Percentiles rank a stretch among this genome's conserved stretches.
Conservation (phyloP, 1,284 basidiomycete species). For the Termitomyces sp. region DNA sequence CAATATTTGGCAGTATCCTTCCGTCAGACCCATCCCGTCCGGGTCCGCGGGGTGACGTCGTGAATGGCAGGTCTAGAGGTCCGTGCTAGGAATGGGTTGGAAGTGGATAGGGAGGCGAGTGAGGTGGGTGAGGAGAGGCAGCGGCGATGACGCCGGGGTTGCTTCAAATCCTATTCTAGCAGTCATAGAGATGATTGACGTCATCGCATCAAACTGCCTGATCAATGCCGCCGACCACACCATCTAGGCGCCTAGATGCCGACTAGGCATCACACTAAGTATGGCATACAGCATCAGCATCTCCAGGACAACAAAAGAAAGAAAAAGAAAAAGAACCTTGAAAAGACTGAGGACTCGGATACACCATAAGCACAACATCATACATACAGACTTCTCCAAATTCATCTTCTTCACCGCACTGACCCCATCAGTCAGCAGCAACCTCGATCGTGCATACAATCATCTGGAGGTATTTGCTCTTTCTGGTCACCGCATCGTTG, state of each 20-base stretch:
- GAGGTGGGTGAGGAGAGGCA: not conserved
- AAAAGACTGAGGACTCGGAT: too few species aligned
- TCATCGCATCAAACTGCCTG: conserved; percentile 89
- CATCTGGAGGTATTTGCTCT: conserved; percentile 91
- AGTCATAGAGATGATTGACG: conserved; percentile 98
- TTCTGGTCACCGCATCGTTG: conserved; percentile 89
- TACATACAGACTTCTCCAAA: conserved; percentile 89
- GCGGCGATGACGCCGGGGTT: conserved; percentile 30
- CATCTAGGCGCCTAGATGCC: too few species aligned
- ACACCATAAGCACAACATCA: conserved; percentile 90
- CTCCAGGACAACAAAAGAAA: not conserved
- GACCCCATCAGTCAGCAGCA: conserved; percentile 91
- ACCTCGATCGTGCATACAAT: conserved; percentile 95
- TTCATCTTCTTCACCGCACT: conserved; percentile 96
- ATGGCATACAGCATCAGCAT: conserved; percentile 7
- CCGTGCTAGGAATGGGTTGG: not conserved
- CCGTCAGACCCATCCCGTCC: conserved; percentile 67
- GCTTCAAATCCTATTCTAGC: conserved; percentile 68
- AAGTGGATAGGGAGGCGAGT: conserved; percentile 4
- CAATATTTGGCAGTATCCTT: conserved; percentile 66
- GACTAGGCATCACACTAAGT: conserved; percentile 84
- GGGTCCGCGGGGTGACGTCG: conserved; percentile 24
- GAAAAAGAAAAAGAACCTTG: too few species aligned
- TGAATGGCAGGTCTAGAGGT: conserved; percentile 6
- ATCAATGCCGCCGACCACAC: conserved; percentile 92